Conservation (phyloP, 257 asterid genomes). For the Gentiana straminea region DNA sequence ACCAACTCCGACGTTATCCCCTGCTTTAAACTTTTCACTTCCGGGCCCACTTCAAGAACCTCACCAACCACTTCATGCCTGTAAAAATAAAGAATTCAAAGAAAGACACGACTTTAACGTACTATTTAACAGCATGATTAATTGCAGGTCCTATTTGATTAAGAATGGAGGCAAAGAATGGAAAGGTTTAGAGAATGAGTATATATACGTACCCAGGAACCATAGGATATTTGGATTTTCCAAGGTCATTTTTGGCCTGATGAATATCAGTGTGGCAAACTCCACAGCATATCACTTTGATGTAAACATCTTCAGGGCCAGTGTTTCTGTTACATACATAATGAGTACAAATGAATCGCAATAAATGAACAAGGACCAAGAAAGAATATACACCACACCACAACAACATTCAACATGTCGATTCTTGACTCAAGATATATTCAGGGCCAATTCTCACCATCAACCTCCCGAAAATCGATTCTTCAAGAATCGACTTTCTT, state of each 20-base stretch:
- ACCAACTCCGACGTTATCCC: constrained; percentile 83
- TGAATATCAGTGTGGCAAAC: constrained; percentile 84
- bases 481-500: too few species aligned
- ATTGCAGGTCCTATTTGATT: neutral
- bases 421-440: too few species aligned
- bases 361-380: neutral
- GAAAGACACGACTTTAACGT: neutral
- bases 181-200: neutral
- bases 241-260: constrained; percentile 80
- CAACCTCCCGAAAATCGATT: too few species aligned
- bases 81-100: neutral
- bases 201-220: constrained; percentile 74
- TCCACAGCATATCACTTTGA: constrained; percentile 79
- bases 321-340: constrained; percentile 42
- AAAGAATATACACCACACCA: too few species aligned
- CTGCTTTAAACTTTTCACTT: constrained; percentile 57
- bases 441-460: too few species aligned
- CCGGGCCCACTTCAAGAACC: constrained; percentile 75
- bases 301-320: constrained; percentile 69
- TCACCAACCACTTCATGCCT: constrained; percentile 98
- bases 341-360: neutral
- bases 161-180: neutral
- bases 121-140: neutral
- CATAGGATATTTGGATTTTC: constrained; percentile 94
- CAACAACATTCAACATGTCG: too few species aligned